Conservation (phyloP, 2,329 filamentous ascomycete genomes). For the Blumeria hordei region DNA sequence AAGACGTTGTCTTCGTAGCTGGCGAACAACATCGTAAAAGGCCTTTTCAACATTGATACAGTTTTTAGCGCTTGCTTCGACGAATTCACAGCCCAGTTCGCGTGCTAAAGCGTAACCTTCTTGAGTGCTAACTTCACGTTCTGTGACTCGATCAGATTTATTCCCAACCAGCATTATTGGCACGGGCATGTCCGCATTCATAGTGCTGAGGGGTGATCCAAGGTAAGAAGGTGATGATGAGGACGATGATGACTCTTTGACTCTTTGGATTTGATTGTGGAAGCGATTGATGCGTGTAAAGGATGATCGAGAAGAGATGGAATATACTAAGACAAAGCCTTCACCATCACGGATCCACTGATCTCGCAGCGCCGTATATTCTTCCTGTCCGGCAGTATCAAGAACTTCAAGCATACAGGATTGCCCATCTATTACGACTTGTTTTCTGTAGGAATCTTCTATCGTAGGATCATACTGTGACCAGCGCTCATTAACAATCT, state of each 20-base stretch:
- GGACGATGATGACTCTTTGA: slow-evolving; percentile 56
- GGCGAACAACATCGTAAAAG: slow-evolving; percentile 90
- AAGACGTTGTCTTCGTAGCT: slow-evolving; percentile 63
- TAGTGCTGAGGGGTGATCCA: slow-evolving; percentile 42
- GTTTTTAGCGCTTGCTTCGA: slow-evolving; percentile 91
- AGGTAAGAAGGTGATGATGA: slow-evolving; percentile 54
- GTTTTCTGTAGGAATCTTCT: slow-evolving; percentile 71
- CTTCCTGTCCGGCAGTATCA: slow-evolving; percentile 93
- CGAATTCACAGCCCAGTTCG: slow-evolving; percentile 85
- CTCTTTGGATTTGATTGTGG: slow-evolving; percentile 87
- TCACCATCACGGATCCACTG: slow-evolving; percentile 98
- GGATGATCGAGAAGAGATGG: slow-evolving; percentile 88
- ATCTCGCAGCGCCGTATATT: slow-evolving; percentile 88
- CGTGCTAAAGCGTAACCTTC: slow-evolving; percentile 81
- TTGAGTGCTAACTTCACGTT: slow-evolving; percentile 88
- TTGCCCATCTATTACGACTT: slow-evolving; percentile 79
- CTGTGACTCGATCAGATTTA: slow-evolving; percentile 90
- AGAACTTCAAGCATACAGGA: slow-evolving; percentile 95
- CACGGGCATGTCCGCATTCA: slow-evolving; percentile 31
- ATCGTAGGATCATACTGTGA: slow-evolving; percentile 54
- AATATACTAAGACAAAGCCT: slow-evolving; percentile 93
- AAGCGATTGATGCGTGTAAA: slow-evolving; percentile 90
- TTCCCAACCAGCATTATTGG: slow-evolving; percentile 98
- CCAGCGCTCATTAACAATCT: too few species aligned
- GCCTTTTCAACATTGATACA: slow-evolving; percentile 97